phyloP scores from a whole-genome alignment of 306 rosid genomes.

The Parietaria judaica region DNA sequence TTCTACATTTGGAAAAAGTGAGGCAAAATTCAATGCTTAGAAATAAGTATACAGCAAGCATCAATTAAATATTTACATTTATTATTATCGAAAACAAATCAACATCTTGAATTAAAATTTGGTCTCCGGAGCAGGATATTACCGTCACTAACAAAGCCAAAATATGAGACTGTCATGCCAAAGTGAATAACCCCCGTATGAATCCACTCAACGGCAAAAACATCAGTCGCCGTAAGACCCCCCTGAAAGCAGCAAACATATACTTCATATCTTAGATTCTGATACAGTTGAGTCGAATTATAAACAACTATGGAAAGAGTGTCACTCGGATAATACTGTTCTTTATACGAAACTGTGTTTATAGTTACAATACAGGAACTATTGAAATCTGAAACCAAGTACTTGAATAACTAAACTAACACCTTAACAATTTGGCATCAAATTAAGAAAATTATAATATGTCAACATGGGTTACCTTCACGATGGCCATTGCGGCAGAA shows the following conservation, averaged over 20 bases:
- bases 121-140: conserved; percentile 25
- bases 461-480: conserved; percentile 50
- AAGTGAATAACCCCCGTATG: conserved; percentile 74
- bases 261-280: neutral
- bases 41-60: neutral
- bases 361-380: no score
- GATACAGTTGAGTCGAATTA: neutral
- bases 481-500: conserved; percentile 98
- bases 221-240: conserved; percentile 96
- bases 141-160: conserved; percentile 97
- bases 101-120: neutral
- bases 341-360: no score
- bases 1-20: neutral
- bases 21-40: neutral
- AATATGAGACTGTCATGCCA: conserved; percentile 95
- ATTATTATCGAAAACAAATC: neutral
- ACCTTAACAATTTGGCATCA: no score
- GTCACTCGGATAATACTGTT: no score
- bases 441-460: neutral
- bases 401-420: no score
- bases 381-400: no score
- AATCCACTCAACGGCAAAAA: conserved; percentile 94
- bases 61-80: neutral
- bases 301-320: no score
- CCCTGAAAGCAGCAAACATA: conserved; percentile 63